Evolutionary conservation across 495 filamentous ascomycete genomes (phyloP).

Genomic region (Penicillium robsamsonii): DNA sequence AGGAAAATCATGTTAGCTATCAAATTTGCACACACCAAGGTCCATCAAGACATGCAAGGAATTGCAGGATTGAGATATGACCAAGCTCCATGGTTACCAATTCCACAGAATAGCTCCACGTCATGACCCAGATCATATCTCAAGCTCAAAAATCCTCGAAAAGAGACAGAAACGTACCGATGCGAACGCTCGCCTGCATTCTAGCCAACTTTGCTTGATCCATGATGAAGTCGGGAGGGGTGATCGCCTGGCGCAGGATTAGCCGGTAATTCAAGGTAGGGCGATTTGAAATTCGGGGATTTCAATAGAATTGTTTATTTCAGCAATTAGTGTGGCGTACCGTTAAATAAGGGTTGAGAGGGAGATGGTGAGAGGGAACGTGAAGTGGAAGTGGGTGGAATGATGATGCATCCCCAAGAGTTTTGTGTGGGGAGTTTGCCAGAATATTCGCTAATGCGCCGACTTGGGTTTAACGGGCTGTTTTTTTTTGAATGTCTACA

Average conservation of each 20-base stretch:
- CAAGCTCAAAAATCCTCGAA: neutral
- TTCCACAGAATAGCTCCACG: slow-evolving; percentile 9
- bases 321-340: slow-evolving; percentile 8
- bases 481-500: slow-evolving; percentile 7
- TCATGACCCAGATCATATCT: slow-evolving; percentile 2
- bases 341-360: slow-evolving; percentile 12
- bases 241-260: slow-evolving; percentile 23
- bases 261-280: slow-evolving; percentile 13
- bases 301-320: neutral
- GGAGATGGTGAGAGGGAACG: slow-evolving; percentile 15
- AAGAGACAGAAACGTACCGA: slow-evolving; percentile 44
- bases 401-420: slow-evolving; percentile 23
- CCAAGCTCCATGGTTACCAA: neutral
- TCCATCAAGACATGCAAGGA: neutral
- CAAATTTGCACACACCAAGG: neutral
- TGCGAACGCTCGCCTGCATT: slow-evolving; percentile 56
- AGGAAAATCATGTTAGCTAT: slow-evolving; percentile 7
- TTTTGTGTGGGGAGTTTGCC: slow-evolving; percentile 28
- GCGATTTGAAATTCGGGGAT: neutral
- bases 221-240: slow-evolving; percentile 43
- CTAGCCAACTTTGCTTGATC: slow-evolving; percentile 58
- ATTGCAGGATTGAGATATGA: neutral
- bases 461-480: slow-evolving; percentile 21
- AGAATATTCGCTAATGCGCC: slow-evolving; percentile 34
- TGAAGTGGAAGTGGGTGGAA: slow-evolving; percentile 13